Conservation (phyloP, 2,329 filamentous ascomycete genomes). For the Didymella glomerata region DNA sequence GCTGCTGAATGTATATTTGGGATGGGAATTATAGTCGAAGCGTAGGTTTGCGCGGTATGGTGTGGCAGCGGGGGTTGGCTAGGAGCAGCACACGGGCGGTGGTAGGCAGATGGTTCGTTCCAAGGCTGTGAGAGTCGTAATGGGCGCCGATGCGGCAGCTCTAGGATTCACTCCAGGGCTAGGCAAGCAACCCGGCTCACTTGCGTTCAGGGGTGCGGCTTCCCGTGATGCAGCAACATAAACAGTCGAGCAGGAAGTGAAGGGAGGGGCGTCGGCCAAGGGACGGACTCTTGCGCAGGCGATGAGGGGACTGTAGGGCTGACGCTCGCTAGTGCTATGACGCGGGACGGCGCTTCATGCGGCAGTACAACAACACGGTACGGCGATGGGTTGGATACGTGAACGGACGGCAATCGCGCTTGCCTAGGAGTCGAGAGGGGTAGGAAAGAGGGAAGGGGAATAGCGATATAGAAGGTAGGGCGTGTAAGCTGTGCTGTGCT, state of each 20-base stretch:
- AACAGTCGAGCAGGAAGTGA: constrained; percentile 7
- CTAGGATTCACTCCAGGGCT: constrained; percentile 9
- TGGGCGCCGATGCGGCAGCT: constrained; percentile 4
- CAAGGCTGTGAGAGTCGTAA: constrained; percentile 1
- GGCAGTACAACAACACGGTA: constrained; percentile 2
- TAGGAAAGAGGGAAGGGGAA: neutral
- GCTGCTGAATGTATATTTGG: constrained; percentile 1
- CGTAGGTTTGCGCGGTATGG: neutral
- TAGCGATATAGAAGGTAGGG: neutral
- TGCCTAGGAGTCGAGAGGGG: constrained; percentile 8
- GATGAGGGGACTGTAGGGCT: constrained; percentile 22
- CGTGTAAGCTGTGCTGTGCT: constrained; percentile 13
- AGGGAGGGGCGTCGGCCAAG: constrained; percentile 14
- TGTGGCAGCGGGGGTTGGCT: neutral
- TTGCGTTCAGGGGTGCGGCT: constrained; percentile 6
- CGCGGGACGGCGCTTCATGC: constrained; percentile 22
- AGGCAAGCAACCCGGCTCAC: constrained; percentile 4
- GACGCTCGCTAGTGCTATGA: constrained; percentile 24
- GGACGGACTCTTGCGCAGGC: constrained; percentile 17
- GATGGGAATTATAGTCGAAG: neutral
- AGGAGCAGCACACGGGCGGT: constrained; percentile 5
- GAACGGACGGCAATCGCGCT: constrained; percentile 5
- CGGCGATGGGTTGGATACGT: neutral
- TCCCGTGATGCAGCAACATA: constrained; percentile 3
- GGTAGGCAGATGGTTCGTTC: neutral